Percentiles rank a stretch among this genome's conserved stretches.
Evolutionary conservation across 495 filamentous ascomycete species (phyloP).

Genomic region (Pyrenula massariospora): DNA sequence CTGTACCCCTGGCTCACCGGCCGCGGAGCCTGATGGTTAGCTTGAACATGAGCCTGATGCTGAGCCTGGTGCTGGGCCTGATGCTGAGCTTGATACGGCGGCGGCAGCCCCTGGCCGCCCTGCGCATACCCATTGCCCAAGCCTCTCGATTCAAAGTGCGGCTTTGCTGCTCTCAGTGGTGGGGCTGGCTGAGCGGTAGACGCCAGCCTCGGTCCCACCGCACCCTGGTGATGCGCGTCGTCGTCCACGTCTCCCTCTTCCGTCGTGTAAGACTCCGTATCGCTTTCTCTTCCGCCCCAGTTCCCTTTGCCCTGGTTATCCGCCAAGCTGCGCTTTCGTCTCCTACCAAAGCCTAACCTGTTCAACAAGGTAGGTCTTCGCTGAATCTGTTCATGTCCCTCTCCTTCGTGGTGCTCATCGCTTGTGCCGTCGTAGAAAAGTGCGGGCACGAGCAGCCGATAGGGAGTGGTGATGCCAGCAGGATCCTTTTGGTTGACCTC

Average conservation of each 20-base stretch:
- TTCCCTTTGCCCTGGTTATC: background rate
- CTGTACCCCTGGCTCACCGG: background rate
- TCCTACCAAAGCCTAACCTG: background rate
- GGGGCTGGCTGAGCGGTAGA: background rate
- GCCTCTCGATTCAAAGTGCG: background rate
- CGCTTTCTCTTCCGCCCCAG: background rate
- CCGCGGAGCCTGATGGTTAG: background rate
- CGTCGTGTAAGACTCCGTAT: background rate
- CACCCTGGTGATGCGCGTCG: background rate
- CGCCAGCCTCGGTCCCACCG: background rate
- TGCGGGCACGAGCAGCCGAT: constrained; percentile 73
- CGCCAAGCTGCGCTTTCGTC: background rate
- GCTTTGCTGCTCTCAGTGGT: background rate
- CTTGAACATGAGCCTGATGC: background rate
- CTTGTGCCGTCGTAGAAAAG: constrained; percentile 42
- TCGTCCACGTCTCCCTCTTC: background rate
- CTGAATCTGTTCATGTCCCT: background rate
- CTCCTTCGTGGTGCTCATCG: constrained; percentile 13
- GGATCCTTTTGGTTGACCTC: constrained; percentile 80
- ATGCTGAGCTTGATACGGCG: background rate
- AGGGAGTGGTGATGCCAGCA: constrained; percentile 76
- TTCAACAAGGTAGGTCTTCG: background rate
- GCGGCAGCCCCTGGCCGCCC: background rate
- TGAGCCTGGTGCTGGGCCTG: background rate
- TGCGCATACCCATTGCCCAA: background rate